Evolutionary conservation across 345 rosid genomes (phyloP), one percentile per base, ranked within the genome.

Genomic region (Corchorus capsularis): DNA sequence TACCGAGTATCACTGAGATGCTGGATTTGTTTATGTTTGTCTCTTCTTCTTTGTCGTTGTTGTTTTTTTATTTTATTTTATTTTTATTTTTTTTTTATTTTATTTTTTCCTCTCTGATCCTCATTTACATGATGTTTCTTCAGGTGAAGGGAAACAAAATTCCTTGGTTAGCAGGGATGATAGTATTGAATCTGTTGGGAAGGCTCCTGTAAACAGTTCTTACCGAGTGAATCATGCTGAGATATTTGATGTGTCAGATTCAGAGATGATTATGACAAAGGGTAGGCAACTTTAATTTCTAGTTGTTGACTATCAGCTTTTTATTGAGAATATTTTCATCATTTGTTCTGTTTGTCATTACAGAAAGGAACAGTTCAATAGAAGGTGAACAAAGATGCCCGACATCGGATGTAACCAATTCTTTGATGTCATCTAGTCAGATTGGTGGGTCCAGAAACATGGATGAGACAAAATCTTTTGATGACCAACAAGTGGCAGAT

Each of bases 91-190:
- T 39, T 74, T 56, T 73, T 46, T 9, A 16, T 46, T 73, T 7
- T 11, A 27, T 27, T 41, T 27, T 16, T 62, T 27, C 27, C 27
- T 27, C 43, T 27, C 41, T 60, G 32, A 22, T 74, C 69, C 70
- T 73, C 77, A 69, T 60, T 45, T 71, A 68, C 56, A 19, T 52
- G 75, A 76, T 57, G 59, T 50, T 2, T 64, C 62, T 70, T 45
- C 78, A 47, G 77, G 62, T 64, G 95, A 78, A 49, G 90, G 77
- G 71, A 88, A 86, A 72, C 78, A 55, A 59, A 80, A 79, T 63
- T 53, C 82, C 43, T 63, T 60, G 4, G 65, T 73, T 55, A 45
- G 55, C 16, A n/a, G 70, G 52, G 81, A 86, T 14, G 88, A 84
- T 57, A 62, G 47, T 79, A 68, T 64, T 77, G 78, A 67, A 67